Evolutionary conservation across 805 yeast genomes (phyloP).

Genomic region (Monosporozyma siamensis): DNA sequence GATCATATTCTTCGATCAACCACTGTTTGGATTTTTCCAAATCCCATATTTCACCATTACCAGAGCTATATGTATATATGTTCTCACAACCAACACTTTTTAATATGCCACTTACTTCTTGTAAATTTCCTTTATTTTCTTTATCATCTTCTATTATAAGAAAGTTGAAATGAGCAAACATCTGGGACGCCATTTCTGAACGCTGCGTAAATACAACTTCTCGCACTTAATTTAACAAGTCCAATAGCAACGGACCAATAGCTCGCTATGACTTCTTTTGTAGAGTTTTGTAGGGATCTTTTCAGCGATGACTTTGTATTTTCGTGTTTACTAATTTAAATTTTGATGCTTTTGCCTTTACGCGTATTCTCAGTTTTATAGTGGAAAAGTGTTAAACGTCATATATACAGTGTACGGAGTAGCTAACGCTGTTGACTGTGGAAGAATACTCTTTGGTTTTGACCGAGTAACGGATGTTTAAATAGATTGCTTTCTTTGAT

Average conservation of each 20-base stretch:
- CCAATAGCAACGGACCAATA: too few relatives aligned
- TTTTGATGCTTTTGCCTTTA: too few relatives aligned
- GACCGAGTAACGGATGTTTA: too few relatives aligned
- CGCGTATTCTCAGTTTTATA: neutral
- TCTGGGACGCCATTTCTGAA: neutral
- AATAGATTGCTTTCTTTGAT: too few relatives aligned
- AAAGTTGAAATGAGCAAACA: constrained; percentile 18
- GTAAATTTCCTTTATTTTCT: neutral
- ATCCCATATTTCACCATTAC: neutral
- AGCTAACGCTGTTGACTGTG: too few relatives aligned
- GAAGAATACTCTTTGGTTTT: too few relatives aligned
- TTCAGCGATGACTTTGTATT: neutral
- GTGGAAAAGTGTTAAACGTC: neutral
- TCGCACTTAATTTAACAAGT: too few relatives aligned
- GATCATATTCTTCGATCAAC: constrained; percentile 11
- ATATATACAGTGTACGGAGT: neutral
- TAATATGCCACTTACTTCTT: neutral
- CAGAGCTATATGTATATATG: neutral
- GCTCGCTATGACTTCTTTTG: too few relatives aligned
- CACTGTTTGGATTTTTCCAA: constrained; percentile 3
- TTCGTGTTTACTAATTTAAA: neutral
- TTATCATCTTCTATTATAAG: constrained; percentile 11
- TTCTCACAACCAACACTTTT: constrained; percentile 1
- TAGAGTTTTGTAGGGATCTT: neutral
- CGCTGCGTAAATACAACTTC: too few relatives aligned